Evolutionary conservation across 805 yeast species (phyloP), one percentile per base, ranked within the genome.

Genomic region (Candida cerambycidarum): DNA sequence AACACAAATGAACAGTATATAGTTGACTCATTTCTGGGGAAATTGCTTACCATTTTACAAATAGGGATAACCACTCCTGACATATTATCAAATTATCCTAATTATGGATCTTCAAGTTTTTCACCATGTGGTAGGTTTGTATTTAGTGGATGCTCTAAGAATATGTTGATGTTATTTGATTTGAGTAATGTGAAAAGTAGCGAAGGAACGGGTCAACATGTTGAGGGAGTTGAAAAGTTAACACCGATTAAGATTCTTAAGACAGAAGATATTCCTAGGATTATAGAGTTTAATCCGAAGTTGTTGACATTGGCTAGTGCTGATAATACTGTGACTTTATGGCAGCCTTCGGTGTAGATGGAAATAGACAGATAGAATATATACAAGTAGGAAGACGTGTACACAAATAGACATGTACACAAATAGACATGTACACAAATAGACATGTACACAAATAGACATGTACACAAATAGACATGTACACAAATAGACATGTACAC

Each of bases 1-100:
- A 74, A 74, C 21, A 75, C 79, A 3, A 61, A 65, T 32, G 64
- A 61, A 30, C 89, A 85, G 56, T 67, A 82, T 40, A 62, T 89
- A 1, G 57, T 82, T 23, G 95, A 89, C 55, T 83, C 95, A 0
- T 83, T 81, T 48, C 73, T 71, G 53, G 93, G 93, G 14, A 61
- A 70, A 9, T 56, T 72, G 4, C 74, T 46, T 65, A 59, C 71
- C 6, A 56, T 50, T 3, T 43, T 65, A 23, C 37, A 17, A 12
- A 13, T 16, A 13, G 41, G 41, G 5, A 21, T 40, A 8, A 14
- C 44, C 3, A 21, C 32, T 10, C 17, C 27, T 4, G 18, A 38
- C 6, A 19, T 41, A 4, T 32, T 32, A 4, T 42, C 61, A 42
- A 56, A 59, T 38, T 70, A 70, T 48, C 65, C 65, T 2, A 46